Conservation (phyloP, 306 rosid species). For the Acmispon strigosus region DNA sequence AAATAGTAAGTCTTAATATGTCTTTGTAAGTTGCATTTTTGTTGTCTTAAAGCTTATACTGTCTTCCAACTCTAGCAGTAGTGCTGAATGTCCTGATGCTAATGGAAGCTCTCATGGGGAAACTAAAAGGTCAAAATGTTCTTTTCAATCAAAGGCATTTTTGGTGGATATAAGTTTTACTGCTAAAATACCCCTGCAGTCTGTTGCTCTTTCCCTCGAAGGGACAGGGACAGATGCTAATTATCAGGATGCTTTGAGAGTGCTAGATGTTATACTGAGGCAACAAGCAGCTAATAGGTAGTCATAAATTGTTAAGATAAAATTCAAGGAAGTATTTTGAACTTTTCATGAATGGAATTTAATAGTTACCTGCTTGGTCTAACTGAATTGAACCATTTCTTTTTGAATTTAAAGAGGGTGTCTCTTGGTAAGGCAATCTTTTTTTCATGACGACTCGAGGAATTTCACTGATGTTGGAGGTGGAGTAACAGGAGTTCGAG, state of each 20-base stretch:
- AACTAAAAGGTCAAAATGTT: constrained; percentile 49
- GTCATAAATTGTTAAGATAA: constrained; percentile 2
- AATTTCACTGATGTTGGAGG: constrained; percentile 76
- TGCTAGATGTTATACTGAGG: constrained; percentile 65
- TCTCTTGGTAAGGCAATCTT: constrained; percentile 84
- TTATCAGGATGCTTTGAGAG: constrained; percentile 68
- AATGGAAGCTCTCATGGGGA: constrained; percentile 32
- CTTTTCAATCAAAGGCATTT: constrained; percentile 49
- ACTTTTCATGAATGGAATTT: constrained; percentile 15
- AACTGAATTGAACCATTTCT: constrained; percentile 16
- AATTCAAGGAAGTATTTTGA: neutral
- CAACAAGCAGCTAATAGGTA: constrained; percentile 84
- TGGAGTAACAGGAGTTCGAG: constrained; percentile 62
- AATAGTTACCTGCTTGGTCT: neutral
- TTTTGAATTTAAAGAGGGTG: constrained; percentile 58
- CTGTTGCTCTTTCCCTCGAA: constrained; percentile 38
- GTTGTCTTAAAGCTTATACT: constrained; percentile 12
- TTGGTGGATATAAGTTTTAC: constrained; percentile 53
- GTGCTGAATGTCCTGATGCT: constrained; percentile 35
- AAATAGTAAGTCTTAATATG: constrained; percentile 37
- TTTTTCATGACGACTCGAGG: constrained; percentile 63
- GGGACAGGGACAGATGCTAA: constrained; percentile 46
- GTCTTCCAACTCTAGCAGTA: constrained; percentile 19
- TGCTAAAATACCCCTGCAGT: constrained; percentile 60
- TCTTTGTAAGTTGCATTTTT: constrained; percentile 2